Conservation (phyloP, 495 filamentous ascomycete genomes). For the Trichoderma gamsii region DNA sequence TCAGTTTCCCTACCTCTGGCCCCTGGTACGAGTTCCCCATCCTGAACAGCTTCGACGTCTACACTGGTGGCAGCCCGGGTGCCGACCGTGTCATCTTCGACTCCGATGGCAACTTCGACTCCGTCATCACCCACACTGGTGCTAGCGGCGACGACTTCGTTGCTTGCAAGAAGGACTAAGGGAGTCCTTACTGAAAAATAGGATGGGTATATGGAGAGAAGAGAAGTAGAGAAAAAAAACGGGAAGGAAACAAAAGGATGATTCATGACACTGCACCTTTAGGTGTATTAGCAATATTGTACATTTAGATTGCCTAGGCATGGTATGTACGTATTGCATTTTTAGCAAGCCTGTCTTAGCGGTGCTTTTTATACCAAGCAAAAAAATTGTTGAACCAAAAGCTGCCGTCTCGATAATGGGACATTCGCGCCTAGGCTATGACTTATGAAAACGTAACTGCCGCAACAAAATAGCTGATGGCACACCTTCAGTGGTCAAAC, state of each 20-base stretch:
- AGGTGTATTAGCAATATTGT: neutral
- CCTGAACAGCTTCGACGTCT: constrained; percentile 44
- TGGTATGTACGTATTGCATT: neutral
- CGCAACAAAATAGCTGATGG: too few relatives aligned
- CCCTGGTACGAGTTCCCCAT: constrained; percentile 74
- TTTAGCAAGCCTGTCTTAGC: constrained; percentile 6
- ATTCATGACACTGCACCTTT: constrained; percentile 4
- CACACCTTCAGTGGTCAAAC: too few relatives aligned
- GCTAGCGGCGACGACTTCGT: constrained; percentile 62
- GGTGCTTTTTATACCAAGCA: neutral
- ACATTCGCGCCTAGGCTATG: too few relatives aligned
- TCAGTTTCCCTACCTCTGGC: constrained; percentile 49
- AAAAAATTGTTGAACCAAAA: too few relatives aligned
- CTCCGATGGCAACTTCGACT: constrained; percentile 42
- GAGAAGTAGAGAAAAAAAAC: neutral
- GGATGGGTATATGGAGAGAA: neutral
- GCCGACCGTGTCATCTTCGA: constrained; percentile 67
- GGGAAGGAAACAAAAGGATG: neutral
- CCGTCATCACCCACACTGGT: constrained; percentile 63
- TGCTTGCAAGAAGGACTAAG: constrained; percentile 35
- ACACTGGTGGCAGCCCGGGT: constrained; percentile 60
- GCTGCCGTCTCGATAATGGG: too few relatives aligned
- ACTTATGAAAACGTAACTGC: too few relatives aligned
- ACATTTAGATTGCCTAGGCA: neutral
- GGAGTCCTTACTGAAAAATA: neutral